These are phyloP conservation scores for Globisporangium megalacanthum DNA, from an alignment of 352 stramenopile genomes.

Conservation along the genomic window DNA sequence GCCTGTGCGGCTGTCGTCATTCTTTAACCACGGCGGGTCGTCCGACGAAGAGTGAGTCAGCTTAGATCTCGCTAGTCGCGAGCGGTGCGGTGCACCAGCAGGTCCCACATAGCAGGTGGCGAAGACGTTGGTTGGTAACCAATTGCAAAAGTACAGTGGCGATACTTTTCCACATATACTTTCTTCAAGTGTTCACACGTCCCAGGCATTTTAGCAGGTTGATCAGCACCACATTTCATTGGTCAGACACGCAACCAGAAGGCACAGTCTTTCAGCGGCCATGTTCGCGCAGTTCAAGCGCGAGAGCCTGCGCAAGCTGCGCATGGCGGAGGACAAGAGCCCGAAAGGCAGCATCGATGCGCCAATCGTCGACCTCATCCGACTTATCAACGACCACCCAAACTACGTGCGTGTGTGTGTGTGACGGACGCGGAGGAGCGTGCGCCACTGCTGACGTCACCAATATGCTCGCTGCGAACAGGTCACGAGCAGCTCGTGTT, in stretches of 20 bases:
- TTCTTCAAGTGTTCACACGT: not conserved
- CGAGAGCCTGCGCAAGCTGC: slow-evolving; percentile 81
- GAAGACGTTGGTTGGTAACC: too few species aligned
- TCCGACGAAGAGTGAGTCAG: slow-evolving; percentile 7
- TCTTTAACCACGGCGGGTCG: slow-evolving; percentile 65
- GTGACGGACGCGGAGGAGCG: not conserved
- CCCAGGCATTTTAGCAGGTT: not conserved
- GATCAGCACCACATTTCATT: not conserved
- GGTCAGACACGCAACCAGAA: too few species aligned
- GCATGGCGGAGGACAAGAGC: slow-evolving; percentile 82
- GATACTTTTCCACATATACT: not conserved
- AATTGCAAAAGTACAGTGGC: not conserved
- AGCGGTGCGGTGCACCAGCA: not conserved
- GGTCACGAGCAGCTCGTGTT: slow-evolving; percentile 91
- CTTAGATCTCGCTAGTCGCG: not conserved
- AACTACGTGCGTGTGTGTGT: slow-evolving; percentile 58
- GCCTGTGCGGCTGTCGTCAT: slow-evolving; percentile 86
- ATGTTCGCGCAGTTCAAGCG: slow-evolving; percentile 85
- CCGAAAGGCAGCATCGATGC: slow-evolving; percentile 89
- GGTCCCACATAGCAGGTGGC: not conserved
- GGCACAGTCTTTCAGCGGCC: too few species aligned
- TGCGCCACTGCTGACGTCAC: not conserved
- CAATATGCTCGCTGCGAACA: slow-evolving; percentile 11
- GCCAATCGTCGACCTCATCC: slow-evolving; percentile 86
- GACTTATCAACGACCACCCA: slow-evolving; percentile 75